A percentile compares a stretch with the other conserved stretches of the same genome.
Evolutionary conservation across 805 yeast species (phyloP).

Genomic region (Brettanomyces custersianus): DNA sequence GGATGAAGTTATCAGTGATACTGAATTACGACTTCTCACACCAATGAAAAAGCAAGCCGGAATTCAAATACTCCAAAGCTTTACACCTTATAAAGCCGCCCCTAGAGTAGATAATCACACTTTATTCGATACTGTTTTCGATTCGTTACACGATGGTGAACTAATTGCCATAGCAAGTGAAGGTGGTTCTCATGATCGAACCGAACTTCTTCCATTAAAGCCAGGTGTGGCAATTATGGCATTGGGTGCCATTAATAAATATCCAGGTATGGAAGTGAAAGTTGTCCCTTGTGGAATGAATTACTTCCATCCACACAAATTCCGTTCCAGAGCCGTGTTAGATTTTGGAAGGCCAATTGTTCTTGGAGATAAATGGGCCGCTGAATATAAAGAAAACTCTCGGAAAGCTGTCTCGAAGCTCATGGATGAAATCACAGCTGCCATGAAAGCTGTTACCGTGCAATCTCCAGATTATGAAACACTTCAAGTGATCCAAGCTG

Average conservation of each 20-base stretch:
- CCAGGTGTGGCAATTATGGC: conserved; percentile 99
- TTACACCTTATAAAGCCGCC: conserved; percentile 59
- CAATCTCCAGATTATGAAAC: conserved; percentile 85
- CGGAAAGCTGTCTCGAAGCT: conserved; percentile 63
- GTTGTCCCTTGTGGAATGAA: conserved; percentile 97
- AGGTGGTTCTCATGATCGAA: conserved; percentile 97
- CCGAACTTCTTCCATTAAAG: conserved; percentile 82
- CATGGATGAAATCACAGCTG: conserved; percentile 55
- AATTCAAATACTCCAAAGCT: conserved; percentile 35
- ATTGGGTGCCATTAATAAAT: conserved; percentile 72
- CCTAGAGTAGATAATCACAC: conserved; percentile 73
- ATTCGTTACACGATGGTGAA: conserved; percentile 60
- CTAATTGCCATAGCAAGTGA: conserved; percentile 93
- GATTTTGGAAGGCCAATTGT: conserved; percentile 87
- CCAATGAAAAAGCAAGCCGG: conserved; percentile 55
- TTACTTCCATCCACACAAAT: conserved; percentile 91
- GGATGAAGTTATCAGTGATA: conserved; percentile 59
- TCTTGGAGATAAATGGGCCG: conserved; percentile 51
- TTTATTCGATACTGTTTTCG: conserved; percentile 75
- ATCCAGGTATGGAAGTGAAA: conserved; percentile 57
- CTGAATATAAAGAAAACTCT: conserved; percentile 53
- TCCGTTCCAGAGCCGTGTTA: conserved; percentile 88
- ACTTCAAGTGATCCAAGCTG: conserved; percentile 84
- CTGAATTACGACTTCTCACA: conserved; percentile 54
- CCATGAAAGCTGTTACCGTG: conserved; percentile 75